Conservation (phyloP, 352 stramenopile species). For the Globisporangium camurandrum region DNA sequence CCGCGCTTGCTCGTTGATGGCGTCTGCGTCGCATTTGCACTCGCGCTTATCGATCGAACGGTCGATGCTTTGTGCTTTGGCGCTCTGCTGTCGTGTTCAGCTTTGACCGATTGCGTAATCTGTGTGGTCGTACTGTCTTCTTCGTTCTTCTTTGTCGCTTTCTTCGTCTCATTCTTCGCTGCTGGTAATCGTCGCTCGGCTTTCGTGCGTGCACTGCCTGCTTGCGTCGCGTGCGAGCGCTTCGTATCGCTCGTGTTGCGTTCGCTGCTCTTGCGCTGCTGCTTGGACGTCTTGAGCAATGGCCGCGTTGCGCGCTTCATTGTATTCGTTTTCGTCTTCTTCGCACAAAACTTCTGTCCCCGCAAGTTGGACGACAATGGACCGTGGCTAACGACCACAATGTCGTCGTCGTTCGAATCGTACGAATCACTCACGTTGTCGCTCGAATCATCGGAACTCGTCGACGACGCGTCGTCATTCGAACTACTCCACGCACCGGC, state of each 20-base stretch:
- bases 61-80: too few species aligned
- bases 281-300: slow-evolving; percentile 14
- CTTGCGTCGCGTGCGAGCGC: background rate
- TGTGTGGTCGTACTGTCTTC: background rate
- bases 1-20: too few species aligned
- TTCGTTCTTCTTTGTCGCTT: too few species aligned
- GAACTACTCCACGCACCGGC: background rate
- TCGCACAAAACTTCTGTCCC: slow-evolving; percentile 3
- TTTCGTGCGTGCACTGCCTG: too few species aligned
- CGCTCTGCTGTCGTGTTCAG: too few species aligned
- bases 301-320: slow-evolving; percentile 14
- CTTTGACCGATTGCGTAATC: too few species aligned
- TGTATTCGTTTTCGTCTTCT: too few species aligned
- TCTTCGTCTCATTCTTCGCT: too few species aligned
- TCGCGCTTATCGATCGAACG: too few species aligned
- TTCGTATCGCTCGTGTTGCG: slow-evolving; percentile 3
- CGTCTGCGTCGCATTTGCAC: too few species aligned
- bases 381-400: slow-evolving; percentile 6
- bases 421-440: too few species aligned
- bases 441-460: slow-evolving; percentile 4
- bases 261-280: slow-evolving; percentile 8
- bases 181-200: too few species aligned
- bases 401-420: slow-evolving; percentile 8
- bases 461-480: background rate
- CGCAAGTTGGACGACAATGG: slow-evolving; percentile 3